Evolutionary conservation across 345 rosid genomes (phyloP), one percentile per base, ranked within the genome.

Genomic region (Raphanus sativus): DNA sequence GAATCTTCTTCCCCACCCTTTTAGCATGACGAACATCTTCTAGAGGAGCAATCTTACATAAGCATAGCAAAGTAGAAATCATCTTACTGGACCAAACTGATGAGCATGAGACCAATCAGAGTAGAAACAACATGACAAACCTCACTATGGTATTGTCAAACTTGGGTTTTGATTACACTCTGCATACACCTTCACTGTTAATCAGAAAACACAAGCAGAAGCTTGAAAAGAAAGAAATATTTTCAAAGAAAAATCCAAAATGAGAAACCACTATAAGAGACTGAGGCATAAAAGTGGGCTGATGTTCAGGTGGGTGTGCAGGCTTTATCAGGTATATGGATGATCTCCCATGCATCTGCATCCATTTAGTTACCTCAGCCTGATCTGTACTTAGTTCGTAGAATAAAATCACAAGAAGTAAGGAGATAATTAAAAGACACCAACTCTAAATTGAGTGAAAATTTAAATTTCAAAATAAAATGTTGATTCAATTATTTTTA

Each of bases 1-100:
- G 69, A 55, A 73, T 50, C 73, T 80, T 84, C 84, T 85, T 88
- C 34, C 81, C 87, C 69, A 91, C 83, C 71, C 93, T 86, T 86
- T 91, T 93, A 50, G 89, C 86, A 70, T 93, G 98, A 26, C 86
- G 88, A 52, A 87, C 84, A 81, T 88, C 78, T 80, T 89, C 91
- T 58, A 91, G 65, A 17, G 94, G 95, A 5, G 87, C 83, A 63
- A 86, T 50, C 86, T 87, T 89, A 75, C 89, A 82, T 64, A 91
- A 82, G 52, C 25, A 71, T 2, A 64, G 0, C 5, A 36, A 78
- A 32, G 71, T 59, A 50, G 80, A 72, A 40, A 38, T 83, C 83
- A 83, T 64, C 64, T 69, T 65, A 56, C 1, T 26, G 62, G 32
- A 45, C 61, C 8, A 71, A 58, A 63, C 5, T 54, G 28, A 76